Evolutionary conservation across 495 filamentous ascomycete species (phyloP).

Genomic region (Xylaria sp.): DNA sequence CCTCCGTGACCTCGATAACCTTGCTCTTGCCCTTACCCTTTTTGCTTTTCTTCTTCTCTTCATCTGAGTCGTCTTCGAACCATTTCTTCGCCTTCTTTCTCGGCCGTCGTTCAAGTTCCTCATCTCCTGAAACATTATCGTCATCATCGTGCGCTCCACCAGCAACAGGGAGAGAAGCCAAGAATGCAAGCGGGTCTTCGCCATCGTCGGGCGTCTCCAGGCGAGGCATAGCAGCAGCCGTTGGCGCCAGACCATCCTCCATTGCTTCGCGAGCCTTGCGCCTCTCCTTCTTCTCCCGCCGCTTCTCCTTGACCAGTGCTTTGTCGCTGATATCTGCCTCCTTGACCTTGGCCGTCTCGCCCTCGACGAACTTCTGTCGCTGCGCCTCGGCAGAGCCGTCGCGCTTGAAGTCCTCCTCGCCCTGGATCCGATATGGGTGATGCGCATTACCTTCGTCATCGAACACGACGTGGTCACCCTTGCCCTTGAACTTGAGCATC

Average conservation of each 20-base stretch:
- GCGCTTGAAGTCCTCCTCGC: slow-evolving; percentile 77
- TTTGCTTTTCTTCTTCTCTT: slow-evolving; percentile 54
- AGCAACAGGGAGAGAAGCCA: slow-evolving; percentile 58
- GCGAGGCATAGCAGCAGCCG: slow-evolving; percentile 40
- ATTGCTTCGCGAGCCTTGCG: slow-evolving; percentile 75
- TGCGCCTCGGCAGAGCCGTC: slow-evolving; percentile 77
- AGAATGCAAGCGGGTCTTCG: slow-evolving; percentile 57
- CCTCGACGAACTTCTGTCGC: slow-evolving; percentile 75
- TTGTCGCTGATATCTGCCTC: slow-evolving; percentile 84
- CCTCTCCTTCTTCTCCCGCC: slow-evolving; percentile 86
- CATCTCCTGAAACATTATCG: slow-evolving; percentile 44
- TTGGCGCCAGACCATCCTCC: slow-evolving; percentile 57
- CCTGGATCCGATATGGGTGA: slow-evolving; percentile 84
- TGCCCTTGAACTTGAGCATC: slow-evolving; percentile 83
- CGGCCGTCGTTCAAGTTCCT: slow-evolving; percentile 40
- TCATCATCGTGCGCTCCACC: slow-evolving; percentile 37
- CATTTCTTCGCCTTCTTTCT: slow-evolving; percentile 50
- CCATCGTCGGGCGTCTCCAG: slow-evolving; percentile 40
- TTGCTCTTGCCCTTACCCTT: slow-evolving; percentile 53
- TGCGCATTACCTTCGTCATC: slow-evolving; percentile 91
- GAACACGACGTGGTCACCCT: slow-evolving; percentile 82
- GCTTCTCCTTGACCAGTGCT: slow-evolving; percentile 76
- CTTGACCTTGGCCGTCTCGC: slow-evolving; percentile 73
- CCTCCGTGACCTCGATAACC: slow-evolving; percentile 62
- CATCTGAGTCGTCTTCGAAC: slow-evolving; percentile 52